phyloP scores from a whole-genome alignment of 768 basidiomycete genomes.

The Podaxis carcinomalis region DNA sequence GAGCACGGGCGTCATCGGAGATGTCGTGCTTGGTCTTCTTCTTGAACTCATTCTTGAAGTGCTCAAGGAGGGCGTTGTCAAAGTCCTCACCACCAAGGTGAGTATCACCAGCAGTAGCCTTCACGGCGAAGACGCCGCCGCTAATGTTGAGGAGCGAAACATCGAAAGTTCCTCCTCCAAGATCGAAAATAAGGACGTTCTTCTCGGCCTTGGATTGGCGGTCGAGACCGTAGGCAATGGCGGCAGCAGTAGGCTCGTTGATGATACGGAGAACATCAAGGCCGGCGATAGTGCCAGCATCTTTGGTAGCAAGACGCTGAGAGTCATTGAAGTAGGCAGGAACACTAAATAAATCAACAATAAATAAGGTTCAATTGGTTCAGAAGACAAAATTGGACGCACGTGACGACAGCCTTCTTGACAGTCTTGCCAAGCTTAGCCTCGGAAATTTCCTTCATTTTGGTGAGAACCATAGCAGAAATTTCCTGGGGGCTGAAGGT shows the following conservation, averaged over 20 bases:
- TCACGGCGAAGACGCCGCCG: conserved; percentile 98
- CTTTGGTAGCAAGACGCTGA: conserved; percentile 98
- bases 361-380: conserved; percentile 2
- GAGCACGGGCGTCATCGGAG: conserved; percentile 93
- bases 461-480: conserved; percentile 98
- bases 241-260: conserved; percentile 99
- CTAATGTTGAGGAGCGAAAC: conserved; percentile 97
- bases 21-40: conserved; percentile 96
- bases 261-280: conserved; percentile 99
- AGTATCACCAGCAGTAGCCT: conserved; percentile 99
- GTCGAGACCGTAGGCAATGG: conserved; percentile 98
- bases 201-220: conserved; percentile 92
- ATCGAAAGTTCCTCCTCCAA: conserved; percentile 99
- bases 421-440: conserved; percentile 98
- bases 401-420: conserved; percentile 99
- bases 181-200: conserved; percentile 99
- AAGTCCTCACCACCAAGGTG: conserved; percentile 99
- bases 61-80: conserved; percentile 95
- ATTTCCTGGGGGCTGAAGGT: conserved; percentile 98
- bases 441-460: conserved; percentile 99
- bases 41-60: conserved; percentile 99
- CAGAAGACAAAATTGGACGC: conserved; percentile 28
- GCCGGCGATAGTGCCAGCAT: conserved; percentile 96
- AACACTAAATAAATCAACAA: conserved; percentile 45
- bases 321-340: conserved; percentile 99